Base-by-base conservation (phyloP, 257 asterid genomes). In the Lycium barbarum region DNA sequence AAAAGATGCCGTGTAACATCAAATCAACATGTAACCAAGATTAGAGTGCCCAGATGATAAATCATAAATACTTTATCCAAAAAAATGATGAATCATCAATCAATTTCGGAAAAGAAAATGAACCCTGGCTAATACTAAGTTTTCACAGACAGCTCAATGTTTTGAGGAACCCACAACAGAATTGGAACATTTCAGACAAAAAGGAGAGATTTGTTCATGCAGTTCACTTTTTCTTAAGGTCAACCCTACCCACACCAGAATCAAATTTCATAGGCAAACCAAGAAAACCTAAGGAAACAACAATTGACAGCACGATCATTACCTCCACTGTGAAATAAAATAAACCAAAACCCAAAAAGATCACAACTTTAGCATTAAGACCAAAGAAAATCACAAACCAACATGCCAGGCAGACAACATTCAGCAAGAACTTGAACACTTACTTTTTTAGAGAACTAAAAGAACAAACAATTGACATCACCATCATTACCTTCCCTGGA, bases 331-430 rank as follows among this genome's bases (percentile, higher is more conserved):
- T 40, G n/a, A 43, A 43, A 65, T 63, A 47, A 63, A 81, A 73
- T 22, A 33, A 22, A 7, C 78, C 84, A 82, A 63, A 61, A 10
- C 38, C 45, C 53, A 79, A 80, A 79, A 85, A 22, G 84, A 67
- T 63, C 71, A 54, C 62, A 83, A 55, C 67, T 70, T 84, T 84
- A 51, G 59, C 18, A 55, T 47, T 71, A 20, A 38, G 49, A 53
- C 47, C 15, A 53, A 76, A 22, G n/a, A 74, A 51, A 49, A 49
- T 49, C 43, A 12, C 7, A 76, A 51, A 6, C 1, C 59, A 59
- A 76, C 38, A 73, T n/a, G n/a, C 58, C 26, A 12, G 18, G 35
- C 38, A 76, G 3, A 76, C 15, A 13, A 26, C 49, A 66, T 14
- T 82, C 36, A 82, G 62, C 8, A 67, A 66, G 65, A 61, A 65